Base-by-base conservation (phyloP, 805 yeast species). In the Saccharomycopsis javanensis region DNA sequence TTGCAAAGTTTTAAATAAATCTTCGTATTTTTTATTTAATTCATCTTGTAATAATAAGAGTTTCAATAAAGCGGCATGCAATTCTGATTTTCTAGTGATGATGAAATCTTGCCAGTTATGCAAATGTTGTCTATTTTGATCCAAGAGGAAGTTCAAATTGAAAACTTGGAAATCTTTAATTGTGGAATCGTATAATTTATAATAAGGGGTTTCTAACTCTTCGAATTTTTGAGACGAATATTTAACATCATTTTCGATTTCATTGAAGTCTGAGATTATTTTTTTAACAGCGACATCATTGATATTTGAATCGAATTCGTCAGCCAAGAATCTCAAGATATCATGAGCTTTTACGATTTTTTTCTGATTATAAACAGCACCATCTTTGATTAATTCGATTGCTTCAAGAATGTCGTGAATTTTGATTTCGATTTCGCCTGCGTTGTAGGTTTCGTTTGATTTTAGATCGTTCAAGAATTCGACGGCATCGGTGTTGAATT, bases 211-310 rank as follows among this genome's bases (percentile, higher is more conserved):
- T 55, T 42, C 61, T 63, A 51, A 63, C 4, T 51, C 54, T 18
- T 46, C 56, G 20, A 38, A 55, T 7, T 56, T 58, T 23, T 57
- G 35, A 8, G 3, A 15, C 4, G 48, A 42, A 45, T 57, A 56
- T 33, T 52, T 50, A 5, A 30, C 38, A 69, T 16, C 65, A 37
- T 61, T 35, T 57, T 63, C 55, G 27, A 61, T 75, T 51, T 79
- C 76, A 34, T 75, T 75, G 65, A 67, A 85, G 11, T 72, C 71
- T 18, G 78, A 72, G 16, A 89, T 83, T 1, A 91, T 83, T 20
- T 74, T 78, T 67, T 88, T 88, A 18, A 91, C 97, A 0, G 91
- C 95, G 6, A 82, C 80, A 69, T 91, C 97, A 66, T 91, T 89
- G 71, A 89, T 81, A 64, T 89, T 86, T 52, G 86, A 88, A 64